Percentiles rank a stretch among this genome's conserved stretches.
Evolutionary conservation across 192 early-diverging fungal species (phyloP).

Genomic region (Backusella tuberculispora): DNA sequence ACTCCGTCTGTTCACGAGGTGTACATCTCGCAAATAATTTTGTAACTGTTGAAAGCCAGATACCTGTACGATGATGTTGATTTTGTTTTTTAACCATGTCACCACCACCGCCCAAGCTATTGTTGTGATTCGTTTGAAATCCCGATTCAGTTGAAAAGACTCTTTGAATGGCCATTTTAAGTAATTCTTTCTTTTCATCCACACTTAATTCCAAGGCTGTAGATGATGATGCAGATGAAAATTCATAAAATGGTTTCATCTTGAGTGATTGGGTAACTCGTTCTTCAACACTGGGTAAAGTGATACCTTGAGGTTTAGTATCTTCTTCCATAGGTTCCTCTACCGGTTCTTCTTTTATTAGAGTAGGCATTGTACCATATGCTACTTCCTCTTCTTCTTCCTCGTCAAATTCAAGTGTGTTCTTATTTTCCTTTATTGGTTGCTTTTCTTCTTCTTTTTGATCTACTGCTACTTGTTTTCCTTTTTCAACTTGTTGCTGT

Average conservation of each 20-base stretch:
- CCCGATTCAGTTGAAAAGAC: conserved; percentile 36
- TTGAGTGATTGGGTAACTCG: conserved; percentile 42
- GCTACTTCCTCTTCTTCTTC: not conserved
- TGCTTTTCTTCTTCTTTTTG: not conserved
- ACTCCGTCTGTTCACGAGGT: conserved; percentile 23
- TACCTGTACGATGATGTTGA: conserved; percentile 9
- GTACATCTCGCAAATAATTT: conserved; percentile 25
- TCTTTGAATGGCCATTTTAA: conserved; percentile 36
- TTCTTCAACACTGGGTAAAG: conserved; percentile 34
- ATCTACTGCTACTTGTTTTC: too few species aligned
- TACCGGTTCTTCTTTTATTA: not conserved
- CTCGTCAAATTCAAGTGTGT: not conserved
- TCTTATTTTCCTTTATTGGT: not conserved
- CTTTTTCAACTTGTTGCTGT: not conserved
- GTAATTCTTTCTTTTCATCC: conserved; percentile 26
- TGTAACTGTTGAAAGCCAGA: conserved; percentile 27
- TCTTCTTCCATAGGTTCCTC: not conserved
- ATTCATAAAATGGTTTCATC: conserved; percentile 44
- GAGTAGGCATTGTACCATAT: not conserved
- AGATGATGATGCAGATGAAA: conserved; percentile 35
- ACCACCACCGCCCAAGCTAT: not conserved
- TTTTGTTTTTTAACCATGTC: not conserved
- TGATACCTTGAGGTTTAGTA: not conserved
- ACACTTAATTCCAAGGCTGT: conserved; percentile 15
- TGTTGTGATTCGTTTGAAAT: not conserved